These are phyloP conservation scores for Suillus subalutaceus DNA, from an alignment of 768 basidiomycete species.

Conservation along the genomic window DNA sequence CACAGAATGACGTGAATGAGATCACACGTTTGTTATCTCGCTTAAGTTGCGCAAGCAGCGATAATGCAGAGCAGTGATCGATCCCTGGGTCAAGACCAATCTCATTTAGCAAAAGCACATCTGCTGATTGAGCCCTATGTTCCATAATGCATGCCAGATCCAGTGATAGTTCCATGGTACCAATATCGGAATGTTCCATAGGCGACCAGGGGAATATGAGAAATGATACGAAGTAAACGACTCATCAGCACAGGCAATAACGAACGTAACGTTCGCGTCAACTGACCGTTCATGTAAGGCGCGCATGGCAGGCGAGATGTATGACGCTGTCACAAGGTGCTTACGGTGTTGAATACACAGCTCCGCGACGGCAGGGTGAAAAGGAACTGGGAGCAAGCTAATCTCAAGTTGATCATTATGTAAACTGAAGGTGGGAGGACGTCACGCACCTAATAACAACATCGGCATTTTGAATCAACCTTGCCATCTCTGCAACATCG, in stretches of 20 bases:
- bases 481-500: slow-evolving; percentile 46
- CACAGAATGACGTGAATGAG: slow-evolving; percentile 90
- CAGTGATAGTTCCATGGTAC: background rate
- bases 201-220: background rate
- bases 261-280: background rate
- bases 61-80: slow-evolving; percentile 85
- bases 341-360: slow-evolving; percentile 68
- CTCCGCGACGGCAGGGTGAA: slow-evolving; percentile 74
- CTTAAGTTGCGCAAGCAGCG: slow-evolving; percentile 58
- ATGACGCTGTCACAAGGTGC: slow-evolving; percentile 91
- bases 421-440: background rate
- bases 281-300: slow-evolving; percentile 61
- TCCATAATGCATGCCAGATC: background rate
- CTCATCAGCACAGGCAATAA: background rate
- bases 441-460: slow-evolving; percentile 79
- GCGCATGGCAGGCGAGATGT: slow-evolving; percentile 80
- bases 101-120: slow-evolving; percentile 83
- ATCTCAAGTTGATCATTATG: background rate
- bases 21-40: slow-evolving; percentile 55
- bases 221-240: background rate
- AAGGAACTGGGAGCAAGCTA: slow-evolving; percentile 78
- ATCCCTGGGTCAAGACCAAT: slow-evolving; percentile 90
- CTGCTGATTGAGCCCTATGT: slow-evolving; percentile 58
- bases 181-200: background rate
- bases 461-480: slow-evolving; percentile 66